phyloP scores from a whole-genome alignment of 2,329 filamentous ascomycete species.

The Aspergillus sojae region DNA sequence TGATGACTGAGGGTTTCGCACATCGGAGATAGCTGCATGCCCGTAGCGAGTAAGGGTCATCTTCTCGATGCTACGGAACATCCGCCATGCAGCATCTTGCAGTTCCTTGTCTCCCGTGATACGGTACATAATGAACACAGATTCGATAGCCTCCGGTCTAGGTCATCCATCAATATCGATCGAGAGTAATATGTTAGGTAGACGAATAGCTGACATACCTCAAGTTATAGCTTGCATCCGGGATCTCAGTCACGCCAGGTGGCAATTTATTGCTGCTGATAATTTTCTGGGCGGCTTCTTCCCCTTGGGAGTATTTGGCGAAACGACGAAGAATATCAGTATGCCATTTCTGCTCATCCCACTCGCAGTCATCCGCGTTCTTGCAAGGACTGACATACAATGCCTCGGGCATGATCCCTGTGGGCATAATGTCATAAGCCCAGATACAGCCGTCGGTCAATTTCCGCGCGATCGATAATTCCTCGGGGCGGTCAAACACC shows the following conservation, averaged over 20 bases:
- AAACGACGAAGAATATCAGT: constrained; percentile 27
- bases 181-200: neutral
- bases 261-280: constrained; percentile 27
- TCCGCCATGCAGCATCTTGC: constrained; percentile 52
- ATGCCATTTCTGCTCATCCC: constrained; percentile 54
- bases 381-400: constrained; percentile 57
- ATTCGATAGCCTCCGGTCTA: constrained; percentile 62
- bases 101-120: constrained; percentile 57
- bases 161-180: neutral
- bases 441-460: constrained; percentile 64
- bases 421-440: constrained; percentile 60
- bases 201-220: constrained; percentile 23
- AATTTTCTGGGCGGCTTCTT: constrained; percentile 22
- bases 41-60: constrained; percentile 47
- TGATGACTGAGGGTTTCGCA: constrained; percentile 33
- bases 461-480: constrained; percentile 58
- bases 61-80: constrained; percentile 52
- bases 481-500: constrained; percentile 57
- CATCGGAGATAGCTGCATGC: constrained; percentile 47
- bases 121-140: constrained; percentile 63
- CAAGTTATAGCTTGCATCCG: constrained; percentile 33
- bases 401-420: constrained; percentile 65
- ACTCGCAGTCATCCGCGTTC: constrained; percentile 48
- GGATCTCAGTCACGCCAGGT: constrained; percentile 31
- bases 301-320: constrained; percentile 18